A percentile compares a stretch with the other conserved stretches of the same genome.
phyloP scores from a whole-genome alignment of 768 basidiomycete species.

The Leccinum barrowsii region DNA sequence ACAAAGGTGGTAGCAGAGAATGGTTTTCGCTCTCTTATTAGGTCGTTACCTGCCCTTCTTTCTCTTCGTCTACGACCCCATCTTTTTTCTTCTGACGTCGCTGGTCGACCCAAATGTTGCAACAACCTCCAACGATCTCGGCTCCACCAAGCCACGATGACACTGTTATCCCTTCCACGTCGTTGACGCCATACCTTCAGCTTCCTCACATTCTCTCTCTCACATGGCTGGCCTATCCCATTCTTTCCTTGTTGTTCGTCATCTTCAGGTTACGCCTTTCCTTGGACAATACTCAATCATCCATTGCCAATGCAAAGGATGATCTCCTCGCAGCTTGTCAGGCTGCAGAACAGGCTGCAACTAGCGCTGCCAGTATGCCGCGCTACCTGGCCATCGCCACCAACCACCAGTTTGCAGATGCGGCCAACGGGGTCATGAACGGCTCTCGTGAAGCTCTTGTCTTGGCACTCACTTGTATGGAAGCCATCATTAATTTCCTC shows the following conservation, averaged over 20 bases:
- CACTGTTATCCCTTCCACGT: slow-evolving; percentile 31
- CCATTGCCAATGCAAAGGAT: slow-evolving; percentile 65
- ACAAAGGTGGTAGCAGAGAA: slow-evolving; percentile 21
- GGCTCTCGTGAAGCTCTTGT: slow-evolving; percentile 72
- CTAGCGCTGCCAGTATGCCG: slow-evolving; percentile 80
- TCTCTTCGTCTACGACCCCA: slow-evolving; percentile 12
- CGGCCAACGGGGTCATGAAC: slow-evolving; percentile 75
- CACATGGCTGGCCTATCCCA: slow-evolving; percentile 88
- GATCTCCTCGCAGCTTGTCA: slow-evolving; percentile 80
- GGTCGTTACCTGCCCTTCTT: slow-evolving; percentile 9
- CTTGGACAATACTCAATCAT: slow-evolving; percentile 61
- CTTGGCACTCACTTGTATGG: slow-evolving; percentile 77
- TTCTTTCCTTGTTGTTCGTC: slow-evolving; percentile 84
- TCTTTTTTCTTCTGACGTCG: slow-evolving; percentile 27
- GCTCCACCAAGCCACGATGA: slow-evolving; percentile 58
- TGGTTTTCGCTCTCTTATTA: slow-evolving; percentile 11
- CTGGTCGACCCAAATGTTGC: slow-evolving; percentile 37
- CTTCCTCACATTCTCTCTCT: slow-evolving; percentile 82
- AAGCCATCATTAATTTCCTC: slow-evolving; percentile 86
- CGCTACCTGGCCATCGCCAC: slow-evolving; percentile 83
- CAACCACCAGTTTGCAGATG: slow-evolving; percentile 73
- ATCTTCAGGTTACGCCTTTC: slow-evolving; percentile 80
- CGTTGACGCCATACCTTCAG: slow-evolving; percentile 78
- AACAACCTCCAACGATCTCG: slow-evolving; percentile 23
- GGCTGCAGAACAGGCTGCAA: slow-evolving; percentile 82